Percentiles rank a stretch among this genome's conserved stretches.
Evolutionary conservation across 495 filamentous ascomycete genomes (phyloP).

Genomic region (Neurospora sp.): DNA sequence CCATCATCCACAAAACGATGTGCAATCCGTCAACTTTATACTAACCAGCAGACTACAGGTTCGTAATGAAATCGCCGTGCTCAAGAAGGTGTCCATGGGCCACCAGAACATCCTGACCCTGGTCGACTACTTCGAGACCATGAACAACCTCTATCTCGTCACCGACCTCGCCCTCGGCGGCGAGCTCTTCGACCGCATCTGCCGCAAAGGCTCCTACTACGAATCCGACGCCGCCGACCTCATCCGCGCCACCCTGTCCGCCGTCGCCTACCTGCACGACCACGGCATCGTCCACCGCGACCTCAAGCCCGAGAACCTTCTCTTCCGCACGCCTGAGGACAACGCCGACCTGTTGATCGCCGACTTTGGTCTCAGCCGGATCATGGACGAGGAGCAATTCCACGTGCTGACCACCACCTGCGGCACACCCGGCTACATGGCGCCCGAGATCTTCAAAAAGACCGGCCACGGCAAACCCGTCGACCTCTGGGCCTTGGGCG

Average conservation of each 20-base stretch:
- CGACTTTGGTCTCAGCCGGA: conserved; percentile 86
- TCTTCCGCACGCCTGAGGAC: conserved; percentile 72
- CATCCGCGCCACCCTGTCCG: conserved; percentile 86
- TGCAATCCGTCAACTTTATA: not conserved
- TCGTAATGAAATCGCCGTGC: conserved; percentile 93
- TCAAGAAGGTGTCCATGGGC: conserved; percentile 94
- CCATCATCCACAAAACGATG: not conserved
- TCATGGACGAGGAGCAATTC: conserved; percentile 99
- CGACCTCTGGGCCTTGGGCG: conserved; percentile 93
- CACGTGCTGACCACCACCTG: conserved; percentile 96
- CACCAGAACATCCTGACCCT: conserved; percentile 96
- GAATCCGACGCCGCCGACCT: conserved; percentile 94
- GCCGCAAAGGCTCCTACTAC: conserved; percentile 95
- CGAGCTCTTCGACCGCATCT: conserved; percentile 97
- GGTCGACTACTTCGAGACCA: conserved; percentile 98
- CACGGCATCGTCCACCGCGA: conserved; percentile 95
- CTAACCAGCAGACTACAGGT: conserved; percentile 44
- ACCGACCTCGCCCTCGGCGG: conserved; percentile 94
- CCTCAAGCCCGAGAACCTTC: conserved; percentile 65
- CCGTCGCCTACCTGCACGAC: conserved; percentile 97
- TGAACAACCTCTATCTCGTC: conserved; percentile 98
- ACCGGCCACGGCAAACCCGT: conserved; percentile 83
- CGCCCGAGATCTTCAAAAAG: conserved; percentile 85
- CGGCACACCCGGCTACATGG: conserved; percentile 96
- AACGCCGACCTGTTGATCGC: conserved; percentile 89